A percentile compares a stretch with the other conserved stretches of the same genome.
Evolutionary conservation across 2,329 filamentous ascomycete species (phyloP).

Genomic region (Monosporascus sp.): DNA sequence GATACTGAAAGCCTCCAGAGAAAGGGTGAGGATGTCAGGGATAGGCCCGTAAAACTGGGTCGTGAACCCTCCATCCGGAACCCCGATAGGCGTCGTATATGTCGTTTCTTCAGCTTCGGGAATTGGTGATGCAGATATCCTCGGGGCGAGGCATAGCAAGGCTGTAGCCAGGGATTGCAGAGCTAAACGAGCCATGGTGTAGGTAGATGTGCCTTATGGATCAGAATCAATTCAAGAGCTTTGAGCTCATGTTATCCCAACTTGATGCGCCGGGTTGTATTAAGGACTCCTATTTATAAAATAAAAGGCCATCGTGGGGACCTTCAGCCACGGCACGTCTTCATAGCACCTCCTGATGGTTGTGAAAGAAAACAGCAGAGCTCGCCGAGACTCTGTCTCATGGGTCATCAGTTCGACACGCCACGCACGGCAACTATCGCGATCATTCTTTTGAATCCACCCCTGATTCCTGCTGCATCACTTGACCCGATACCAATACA

Average conservation of each 20-base stretch:
- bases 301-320: no score
- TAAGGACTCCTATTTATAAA: no score
- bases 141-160: neutral
- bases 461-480: no score
- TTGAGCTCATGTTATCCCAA: neutral
- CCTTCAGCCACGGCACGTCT: no score
- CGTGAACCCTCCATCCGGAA: neutral
- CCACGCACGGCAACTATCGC: no score
- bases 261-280: neutral
- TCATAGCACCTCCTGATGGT: no score
- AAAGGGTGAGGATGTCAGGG: constrained; percentile 1
- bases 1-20: neutral
- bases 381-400: no score
- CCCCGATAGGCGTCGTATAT: constrained; percentile 1
- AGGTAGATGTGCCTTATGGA: neutral
- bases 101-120: neutral
- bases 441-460: no score
- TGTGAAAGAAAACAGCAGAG: no score
- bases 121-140: neutral
- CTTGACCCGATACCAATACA: no score
- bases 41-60: neutral
- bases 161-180: neutral
- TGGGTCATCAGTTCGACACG: no score
- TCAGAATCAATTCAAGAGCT: neutral
- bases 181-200: neutral